Base-by-base conservation (phyloP, 768 basidiomycete species). In the Tubosaeta sp. region DNA sequence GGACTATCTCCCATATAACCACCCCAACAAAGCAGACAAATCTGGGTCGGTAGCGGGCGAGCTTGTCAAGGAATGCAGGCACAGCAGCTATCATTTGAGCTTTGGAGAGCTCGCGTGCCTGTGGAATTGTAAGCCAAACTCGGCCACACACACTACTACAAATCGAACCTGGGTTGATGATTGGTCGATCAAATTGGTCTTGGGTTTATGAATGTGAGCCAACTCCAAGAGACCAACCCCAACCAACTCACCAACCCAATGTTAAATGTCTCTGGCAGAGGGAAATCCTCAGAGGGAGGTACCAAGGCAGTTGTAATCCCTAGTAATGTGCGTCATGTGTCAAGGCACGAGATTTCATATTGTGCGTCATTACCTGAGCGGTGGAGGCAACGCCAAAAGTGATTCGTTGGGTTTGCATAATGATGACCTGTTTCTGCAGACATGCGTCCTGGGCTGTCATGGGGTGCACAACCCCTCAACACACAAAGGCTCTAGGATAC, bases 21-120 rank as follows among this genome's bases (percentile, higher is more conserved):
- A 88, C 73, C 2, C 92, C 91, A 2, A 92, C 84, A 59, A 93
- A 88, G 61, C 88, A 91, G 0, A 91, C 76, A 6, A 93, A 71
- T 4, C 74, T 73, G 0, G 91, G 91, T 11, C 76, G 76, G 56
- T 76, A 76, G 9, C 63, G 68, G 0, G 69, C 61, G 17, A 94
- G 70, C 63, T 91, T 93, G 19, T 59, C 58, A 0, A 92, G 72
- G 7, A 93, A 71, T 1, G 61, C 54, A 1, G 83, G 81, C 0
- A 89, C 86, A 5, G 79, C 74, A 12, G 66, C 71, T 1, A 62
- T 52, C 65, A 81, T 80, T 60, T 91, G 87, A 2, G 60, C 52
- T 13, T 50, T 56, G 0, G 81, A 79, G 0, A 87, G 73, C 49
- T 86, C 83, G 17, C 71, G 73, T 71, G 81, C 74, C 85, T 82